A percentile compares a stretch with the other conserved stretches of the same genome.
phyloP scores from a whole-genome alignment of 2,329 filamentous ascomycete genomes.

The Aureobasidium sp. region DNA sequence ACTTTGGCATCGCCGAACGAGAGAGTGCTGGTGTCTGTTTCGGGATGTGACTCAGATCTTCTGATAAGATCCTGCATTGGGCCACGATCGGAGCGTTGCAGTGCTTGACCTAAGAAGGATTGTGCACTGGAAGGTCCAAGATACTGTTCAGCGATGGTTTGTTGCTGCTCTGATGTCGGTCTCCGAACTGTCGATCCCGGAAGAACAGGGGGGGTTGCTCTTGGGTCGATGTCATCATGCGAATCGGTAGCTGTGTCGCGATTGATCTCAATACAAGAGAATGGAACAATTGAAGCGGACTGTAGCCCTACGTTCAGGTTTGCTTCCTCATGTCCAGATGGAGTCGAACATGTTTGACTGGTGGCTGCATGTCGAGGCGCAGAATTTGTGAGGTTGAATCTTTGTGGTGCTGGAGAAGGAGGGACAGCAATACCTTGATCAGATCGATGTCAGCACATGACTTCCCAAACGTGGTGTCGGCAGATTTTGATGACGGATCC shows the following conservation, averaged over 20 bases:
- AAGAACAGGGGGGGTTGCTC: not conserved
- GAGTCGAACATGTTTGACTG: no score
- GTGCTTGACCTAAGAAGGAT: not conserved
- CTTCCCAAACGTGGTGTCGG: not conserved
- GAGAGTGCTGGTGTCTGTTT: conserved; percentile 36
- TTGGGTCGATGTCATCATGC: not conserved
- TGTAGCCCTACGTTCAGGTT: not conserved
- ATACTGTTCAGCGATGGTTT: not conserved
- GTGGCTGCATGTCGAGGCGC: not conserved
- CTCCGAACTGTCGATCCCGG: not conserved
- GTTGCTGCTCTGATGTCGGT: not conserved
- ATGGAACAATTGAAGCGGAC: not conserved
- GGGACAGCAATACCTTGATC: not conserved
- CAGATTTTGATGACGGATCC: not conserved
- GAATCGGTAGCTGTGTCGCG: not conserved
- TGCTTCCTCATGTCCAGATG: no score
- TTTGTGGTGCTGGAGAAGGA: not conserved
- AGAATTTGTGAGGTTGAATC: no score
- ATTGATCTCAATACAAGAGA: not conserved
- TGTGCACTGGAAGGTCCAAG: conserved; percentile 2
- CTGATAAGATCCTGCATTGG: not conserved
- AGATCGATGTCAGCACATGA: not conserved
- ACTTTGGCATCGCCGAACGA: conserved; percentile 46
- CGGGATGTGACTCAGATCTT: not conserved
- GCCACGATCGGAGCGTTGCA: not conserved